Percentiles rank a stretch among this genome's conserved stretches.
Evolutionary conservation across 192 early-diverging fungal species (phyloP).

Genomic region (Irineochytrium annulatum): DNA sequence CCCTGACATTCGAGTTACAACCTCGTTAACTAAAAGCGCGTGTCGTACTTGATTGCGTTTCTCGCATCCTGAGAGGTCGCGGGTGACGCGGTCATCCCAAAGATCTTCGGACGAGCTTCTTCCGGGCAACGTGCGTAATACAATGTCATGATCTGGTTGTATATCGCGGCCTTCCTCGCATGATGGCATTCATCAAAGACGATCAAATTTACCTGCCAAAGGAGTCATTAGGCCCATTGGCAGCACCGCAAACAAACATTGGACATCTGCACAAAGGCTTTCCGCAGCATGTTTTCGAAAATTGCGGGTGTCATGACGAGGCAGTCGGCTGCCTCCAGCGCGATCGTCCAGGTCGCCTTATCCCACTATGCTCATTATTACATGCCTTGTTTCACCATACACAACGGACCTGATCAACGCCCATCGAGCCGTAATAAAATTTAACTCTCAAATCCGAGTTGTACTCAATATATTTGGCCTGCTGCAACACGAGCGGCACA

Average conservation of each 20-base stretch:
- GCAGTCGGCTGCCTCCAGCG: slow-evolving; percentile 61
- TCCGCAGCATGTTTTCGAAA: slow-evolving; percentile 70
- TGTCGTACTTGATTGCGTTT: slow-evolving; percentile 23
- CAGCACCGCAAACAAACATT: slow-evolving; percentile 35
- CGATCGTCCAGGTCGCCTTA: slow-evolving; percentile 52
- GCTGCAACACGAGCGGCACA: slow-evolving; percentile 85
- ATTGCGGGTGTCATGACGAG: slow-evolving; percentile 87
- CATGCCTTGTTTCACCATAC: too few relatives aligned
- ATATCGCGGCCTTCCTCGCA: slow-evolving; percentile 69
- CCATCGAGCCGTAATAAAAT: slow-evolving; percentile 63
- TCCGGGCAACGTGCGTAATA: slow-evolving; percentile 62
- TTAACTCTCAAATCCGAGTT: slow-evolving; percentile 64
- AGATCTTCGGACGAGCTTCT: slow-evolving; percentile 65
- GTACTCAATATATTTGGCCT: slow-evolving; percentile 67
- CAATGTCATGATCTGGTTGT: slow-evolving; percentile 75
- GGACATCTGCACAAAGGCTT: slow-evolving; percentile 59
- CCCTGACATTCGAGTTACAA: too few relatives aligned
- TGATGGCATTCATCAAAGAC: slow-evolving; percentile 98
- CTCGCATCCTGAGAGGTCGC: slow-evolving; percentile 36
- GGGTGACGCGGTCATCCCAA: slow-evolving; percentile 95
- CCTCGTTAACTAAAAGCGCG: too few relatives aligned
- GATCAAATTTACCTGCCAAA: slow-evolving; percentile 70
- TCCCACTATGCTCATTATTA: slow-evolving; percentile 45
- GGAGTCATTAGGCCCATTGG: not conserved
- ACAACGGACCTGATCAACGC: slow-evolving; percentile 51